phyloP scores from a whole-genome alignment of 352 stramenopile genomes.

The Blastocystis sp. region DNA sequence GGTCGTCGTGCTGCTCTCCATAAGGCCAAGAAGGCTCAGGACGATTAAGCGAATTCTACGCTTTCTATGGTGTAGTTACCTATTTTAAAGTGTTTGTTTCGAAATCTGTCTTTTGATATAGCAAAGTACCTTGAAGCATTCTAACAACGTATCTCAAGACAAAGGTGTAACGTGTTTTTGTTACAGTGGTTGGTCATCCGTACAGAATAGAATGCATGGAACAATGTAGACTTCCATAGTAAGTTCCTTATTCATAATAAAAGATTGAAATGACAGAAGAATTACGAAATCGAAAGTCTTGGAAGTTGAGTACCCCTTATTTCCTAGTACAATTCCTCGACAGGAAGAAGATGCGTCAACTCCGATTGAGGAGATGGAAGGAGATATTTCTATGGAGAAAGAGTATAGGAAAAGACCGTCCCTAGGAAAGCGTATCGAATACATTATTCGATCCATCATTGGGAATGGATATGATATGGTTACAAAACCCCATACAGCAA shows the following conservation, averaged over 20 bases:
- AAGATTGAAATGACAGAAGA: not conserved
- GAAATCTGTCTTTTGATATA: not conserved
- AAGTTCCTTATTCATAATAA: not conserved
- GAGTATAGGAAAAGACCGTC: not conserved
- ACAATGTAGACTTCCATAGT: not conserved
- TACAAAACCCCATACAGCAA: constrained; percentile 47
- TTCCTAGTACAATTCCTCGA: not conserved
- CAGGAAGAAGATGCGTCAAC: not conserved
- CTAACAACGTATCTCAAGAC: no score
- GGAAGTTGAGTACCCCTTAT: not conserved
- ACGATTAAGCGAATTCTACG: constrained; percentile 49
- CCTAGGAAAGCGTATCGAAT: not conserved
- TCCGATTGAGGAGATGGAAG: not conserved
- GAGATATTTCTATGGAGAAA: constrained; percentile 20
- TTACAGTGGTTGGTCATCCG: not conserved
- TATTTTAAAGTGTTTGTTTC: not conserved
- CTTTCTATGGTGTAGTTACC: constrained; percentile 61
- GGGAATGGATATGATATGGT: constrained; percentile 60
- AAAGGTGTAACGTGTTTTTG: no score
- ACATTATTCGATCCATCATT: constrained; percentile 37
- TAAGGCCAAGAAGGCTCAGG: constrained; percentile 63
- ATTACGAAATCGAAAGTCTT: not conserved
- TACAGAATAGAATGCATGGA: not conserved
- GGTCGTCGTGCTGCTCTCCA: constrained; percentile 63
- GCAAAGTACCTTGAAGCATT: not conserved